Percentiles rank a stretch among this genome's conserved stretches.
Conservation (phyloP, 495 filamentous ascomycete genomes). For the Penicillium egyptiacum region DNA sequence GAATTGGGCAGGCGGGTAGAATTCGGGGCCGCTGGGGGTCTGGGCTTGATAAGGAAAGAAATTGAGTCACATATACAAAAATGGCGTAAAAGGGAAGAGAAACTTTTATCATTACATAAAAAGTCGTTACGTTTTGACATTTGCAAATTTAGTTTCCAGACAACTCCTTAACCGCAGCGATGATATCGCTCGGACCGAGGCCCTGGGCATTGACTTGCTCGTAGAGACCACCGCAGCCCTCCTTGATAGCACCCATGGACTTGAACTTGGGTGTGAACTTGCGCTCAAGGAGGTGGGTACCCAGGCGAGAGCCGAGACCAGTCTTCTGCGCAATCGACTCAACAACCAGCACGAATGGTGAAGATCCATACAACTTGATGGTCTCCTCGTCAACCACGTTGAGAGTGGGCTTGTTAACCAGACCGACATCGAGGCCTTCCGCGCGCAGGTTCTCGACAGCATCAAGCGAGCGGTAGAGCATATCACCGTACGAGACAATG, state of each 20-base stretch:
- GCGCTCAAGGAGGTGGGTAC: conserved; percentile 36
- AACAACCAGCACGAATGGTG: conserved; percentile 37
- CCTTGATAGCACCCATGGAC: conserved; percentile 37
- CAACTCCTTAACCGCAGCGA: conserved; percentile 29
- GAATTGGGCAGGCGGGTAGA: neutral
- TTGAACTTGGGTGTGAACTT: conserved; percentile 39
- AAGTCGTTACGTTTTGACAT: conserved; percentile 6
- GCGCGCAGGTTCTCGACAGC: conserved; percentile 39
- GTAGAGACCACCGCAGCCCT: conserved; percentile 40
- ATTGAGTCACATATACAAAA: neutral
- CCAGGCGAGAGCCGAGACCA: conserved; percentile 41
- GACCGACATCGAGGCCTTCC: conserved; percentile 35
- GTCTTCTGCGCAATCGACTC: conserved; percentile 46
- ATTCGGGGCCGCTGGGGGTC: neutral
- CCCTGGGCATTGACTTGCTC: conserved; percentile 42
- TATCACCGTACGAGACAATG: conserved; percentile 42
- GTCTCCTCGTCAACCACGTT: conserved; percentile 43
- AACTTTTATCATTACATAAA: neutral
- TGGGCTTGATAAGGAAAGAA: neutral
- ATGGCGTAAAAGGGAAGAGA: neutral
- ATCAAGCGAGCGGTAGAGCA: conserved; percentile 44
- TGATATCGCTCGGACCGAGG: conserved; percentile 36
- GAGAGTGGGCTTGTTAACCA: conserved; percentile 44
- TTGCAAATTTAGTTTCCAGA: conserved; percentile 23
- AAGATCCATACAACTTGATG: conserved; percentile 36